A percentile compares a stretch with the other conserved stretches of the same genome.
Evolutionary conservation across 83 land plant genomes (phyloP).

Genomic region (Picea abies): DNA sequence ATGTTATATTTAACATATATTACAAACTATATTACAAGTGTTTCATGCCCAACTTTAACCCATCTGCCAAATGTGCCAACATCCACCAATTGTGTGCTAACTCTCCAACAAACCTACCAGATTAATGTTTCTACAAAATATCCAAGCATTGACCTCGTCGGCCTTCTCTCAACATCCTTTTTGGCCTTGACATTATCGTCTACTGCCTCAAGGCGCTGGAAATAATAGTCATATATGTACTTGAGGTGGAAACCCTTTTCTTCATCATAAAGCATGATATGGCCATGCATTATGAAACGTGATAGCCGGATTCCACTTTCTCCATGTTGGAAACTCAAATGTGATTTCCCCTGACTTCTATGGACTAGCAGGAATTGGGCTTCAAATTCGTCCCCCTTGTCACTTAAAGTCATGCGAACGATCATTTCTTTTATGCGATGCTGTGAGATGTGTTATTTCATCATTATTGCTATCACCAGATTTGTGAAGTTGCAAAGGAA

Average conservation of each 20-base stretch:
- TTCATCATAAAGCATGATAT: slow-evolving; percentile 25
- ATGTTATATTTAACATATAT: too few relatives aligned
- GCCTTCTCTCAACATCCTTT: neutral
- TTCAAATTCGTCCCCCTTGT: slow-evolving; percentile 4
- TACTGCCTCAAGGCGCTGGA: slow-evolving; percentile 2
- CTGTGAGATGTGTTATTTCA: too few relatives aligned
- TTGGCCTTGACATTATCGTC: neutral
- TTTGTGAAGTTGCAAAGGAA: too few relatives aligned
- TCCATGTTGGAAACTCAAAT: slow-evolving; percentile 19
- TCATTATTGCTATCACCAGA: too few relatives aligned
- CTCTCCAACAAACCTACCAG: too few relatives aligned
- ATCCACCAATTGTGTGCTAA: too few relatives aligned
- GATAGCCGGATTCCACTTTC: slow-evolving; percentile 11
- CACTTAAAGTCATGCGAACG: slow-evolving; percentile 17
- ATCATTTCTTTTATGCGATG: neutral
- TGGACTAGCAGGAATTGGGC: slow-evolving; percentile 27
- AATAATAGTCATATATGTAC: slow-evolving; percentile 26
- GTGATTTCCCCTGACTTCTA: slow-evolving; percentile 15
- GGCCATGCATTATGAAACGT: slow-evolving; percentile 32
- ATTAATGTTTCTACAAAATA: slow-evolving; percentile 4
- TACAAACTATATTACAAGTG: too few relatives aligned
- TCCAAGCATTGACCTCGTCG: slow-evolving; percentile 11
- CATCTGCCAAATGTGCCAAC: too few relatives aligned
- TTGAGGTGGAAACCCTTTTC: slow-evolving; percentile 20
- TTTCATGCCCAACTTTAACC: too few relatives aligned